Evolutionary conservation across 1,284 basidiomycete species (phyloP).

Genomic region (Baeospora myosura): DNA sequence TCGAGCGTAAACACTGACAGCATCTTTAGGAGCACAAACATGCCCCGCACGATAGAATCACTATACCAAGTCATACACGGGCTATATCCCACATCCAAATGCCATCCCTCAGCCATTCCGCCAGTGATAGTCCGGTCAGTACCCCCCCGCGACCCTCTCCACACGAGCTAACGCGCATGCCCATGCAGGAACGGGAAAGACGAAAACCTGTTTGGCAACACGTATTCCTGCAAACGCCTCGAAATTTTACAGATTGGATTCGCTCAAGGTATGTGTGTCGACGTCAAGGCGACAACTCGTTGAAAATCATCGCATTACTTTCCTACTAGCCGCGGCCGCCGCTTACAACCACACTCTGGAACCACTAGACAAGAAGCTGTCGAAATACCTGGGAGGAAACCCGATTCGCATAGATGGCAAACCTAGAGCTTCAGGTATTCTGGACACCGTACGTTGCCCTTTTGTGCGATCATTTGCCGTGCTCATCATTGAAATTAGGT

Average conservation of each 20-base stretch:
- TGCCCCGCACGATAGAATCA: conserved; percentile 72
- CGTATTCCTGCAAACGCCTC: conserved; percentile 58
- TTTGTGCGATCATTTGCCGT: background rate
- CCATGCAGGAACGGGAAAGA: conserved; percentile 53
- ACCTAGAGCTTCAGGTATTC: conserved; percentile 71
- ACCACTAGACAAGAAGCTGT: conserved; percentile 55
- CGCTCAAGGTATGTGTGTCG: conserved; percentile 41
- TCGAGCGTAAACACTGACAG: no score
- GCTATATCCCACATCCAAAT: conserved; percentile 54
- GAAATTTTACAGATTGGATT: conserved; percentile 57
- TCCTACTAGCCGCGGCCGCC: conserved; percentile 49
- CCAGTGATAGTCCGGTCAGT: conserved; percentile 50
- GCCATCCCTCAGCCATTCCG: conserved; percentile 38
- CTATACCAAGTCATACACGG: conserved; percentile 70
- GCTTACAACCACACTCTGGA: conserved; percentile 62
- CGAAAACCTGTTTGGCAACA: conserved; percentile 71
- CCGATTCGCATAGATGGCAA: conserved; percentile 70
- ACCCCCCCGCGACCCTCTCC: background rate
- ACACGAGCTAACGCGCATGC: background rate
- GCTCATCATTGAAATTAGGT: conserved; percentile 31
- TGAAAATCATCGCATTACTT: background rate
- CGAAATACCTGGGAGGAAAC: conserved; percentile 64
- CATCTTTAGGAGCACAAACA: conserved; percentile 48
- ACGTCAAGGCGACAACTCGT: background rate
- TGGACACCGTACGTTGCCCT: conserved; percentile 58